These are phyloP conservation scores for Mycena olivaceomarginata DNA, from an alignment of 768 basidiomycete species.

Conservation along the genomic window DNA sequence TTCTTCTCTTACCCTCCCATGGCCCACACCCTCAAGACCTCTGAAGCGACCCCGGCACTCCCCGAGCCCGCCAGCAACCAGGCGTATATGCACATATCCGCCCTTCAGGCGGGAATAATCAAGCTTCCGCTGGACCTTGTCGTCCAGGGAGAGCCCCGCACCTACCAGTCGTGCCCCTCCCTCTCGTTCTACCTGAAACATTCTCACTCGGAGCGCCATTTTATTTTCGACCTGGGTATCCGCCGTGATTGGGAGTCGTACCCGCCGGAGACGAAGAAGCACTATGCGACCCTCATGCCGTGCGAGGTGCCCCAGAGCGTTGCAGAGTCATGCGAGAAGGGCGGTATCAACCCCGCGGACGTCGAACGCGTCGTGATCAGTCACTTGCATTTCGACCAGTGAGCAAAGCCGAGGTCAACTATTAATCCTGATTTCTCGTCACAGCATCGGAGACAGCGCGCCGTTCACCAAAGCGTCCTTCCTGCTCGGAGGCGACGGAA, in stretches of 20 bases:
- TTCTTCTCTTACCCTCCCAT: no score
- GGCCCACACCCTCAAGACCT: background rate
- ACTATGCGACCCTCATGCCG: conserved; percentile 39
- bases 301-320: conserved; percentile 60
- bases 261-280: conserved; percentile 54
- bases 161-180: conserved; percentile 60
- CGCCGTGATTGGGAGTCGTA: conserved; percentile 67
- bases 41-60: conserved; percentile 45
- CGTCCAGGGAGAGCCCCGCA: conserved; percentile 55
- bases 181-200: conserved; percentile 74
- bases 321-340: conserved; percentile 68
- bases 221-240: conserved; percentile 76
- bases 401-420: background rate
- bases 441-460: conserved; percentile 64
- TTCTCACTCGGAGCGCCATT: conserved; percentile 58
- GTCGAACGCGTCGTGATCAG: conserved; percentile 68
- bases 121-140: conserved; percentile 60
- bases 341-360: conserved; percentile 65
- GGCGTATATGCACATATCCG: conserved; percentile 73
- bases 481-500: conserved; percentile 65
- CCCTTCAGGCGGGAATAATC: conserved; percentile 71
- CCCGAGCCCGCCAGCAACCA: conserved; percentile 65
- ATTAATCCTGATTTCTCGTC: conserved; percentile 29
- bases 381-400: conserved; percentile 74
- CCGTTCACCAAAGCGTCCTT: conserved; percentile 69